Evolutionary conservation across 2,329 filamentous ascomycete species (phyloP), one percentile per base, ranked within the genome.

Genomic region (Hypoxylon sp.): DNA sequence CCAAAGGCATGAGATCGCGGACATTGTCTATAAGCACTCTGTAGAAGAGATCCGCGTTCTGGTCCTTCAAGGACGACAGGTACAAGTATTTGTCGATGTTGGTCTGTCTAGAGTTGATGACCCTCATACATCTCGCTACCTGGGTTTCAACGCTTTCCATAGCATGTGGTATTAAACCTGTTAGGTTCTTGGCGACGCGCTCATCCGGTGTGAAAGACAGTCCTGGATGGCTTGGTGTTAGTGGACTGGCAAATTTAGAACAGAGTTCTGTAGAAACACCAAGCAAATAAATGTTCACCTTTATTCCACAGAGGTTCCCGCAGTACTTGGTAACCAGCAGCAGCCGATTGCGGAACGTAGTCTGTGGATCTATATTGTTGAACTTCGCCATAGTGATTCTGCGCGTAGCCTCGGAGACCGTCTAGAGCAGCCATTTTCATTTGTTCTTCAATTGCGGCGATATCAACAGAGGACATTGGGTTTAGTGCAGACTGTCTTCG

Each of bases 21-120:
- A 90, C 82, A 81, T 95, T 90, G 80, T 93, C 88, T 71, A 93
- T 91, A 70, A 95, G 84, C 69, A 95, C 86, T 72, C 93, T 88
- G 84, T 93, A 95, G 85, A 95, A 96, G 64, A 96, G 87, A 79
- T 95, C 90, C 68, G 89, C 86, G 78, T 94, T 95, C 75, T 90
- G 88, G 78, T 86, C 86, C 82, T 93, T 92, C 79, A 95, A 82
- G 71, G 87, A 85, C 48, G 91, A 92, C 79, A 96, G 85, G 81
- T 95, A 96, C 61, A 94, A 87, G 81, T 94, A 95, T 83, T 92
- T 93, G 86, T 95, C 92, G 75, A 96, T 89, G 71, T 84, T 82
- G 50, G 91, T 92, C 70, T 87, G 82, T 70, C 91, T 89, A 68
- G 86, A 86, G 63, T 89, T 85, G 75, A 95, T 90, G 82, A 94